A percentile compares a stretch with the other conserved stretches of the same genome.
phyloP scores from a whole-genome alignment of 2,329 filamentous ascomycete genomes.

The Colletotrichum incanum region DNA sequence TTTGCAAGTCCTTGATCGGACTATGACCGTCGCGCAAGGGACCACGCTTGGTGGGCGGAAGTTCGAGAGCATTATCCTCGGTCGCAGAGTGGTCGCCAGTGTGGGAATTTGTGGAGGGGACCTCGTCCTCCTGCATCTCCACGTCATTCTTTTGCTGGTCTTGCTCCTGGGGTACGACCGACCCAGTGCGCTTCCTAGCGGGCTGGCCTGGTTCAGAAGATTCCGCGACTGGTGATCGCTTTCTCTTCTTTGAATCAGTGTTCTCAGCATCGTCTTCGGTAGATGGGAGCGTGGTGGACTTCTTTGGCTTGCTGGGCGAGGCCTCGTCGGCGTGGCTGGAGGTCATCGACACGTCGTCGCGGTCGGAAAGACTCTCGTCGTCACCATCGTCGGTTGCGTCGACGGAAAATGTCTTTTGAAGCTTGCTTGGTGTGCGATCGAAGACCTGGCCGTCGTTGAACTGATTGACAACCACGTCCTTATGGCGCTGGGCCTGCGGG shows the following conservation, averaged over 20 bases:
- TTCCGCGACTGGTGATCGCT: slow-evolving; percentile 64
- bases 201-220: slow-evolving; percentile 64
- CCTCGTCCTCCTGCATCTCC: slow-evolving; percentile 53
- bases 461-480: slow-evolving; percentile 72
- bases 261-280: slow-evolving; percentile 54
- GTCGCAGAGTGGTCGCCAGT: slow-evolving; percentile 59
- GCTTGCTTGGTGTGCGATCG: slow-evolving; percentile 83
- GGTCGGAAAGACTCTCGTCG: slow-evolving; percentile 59
- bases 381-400: slow-evolving; percentile 55
- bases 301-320: slow-evolving; percentile 54
- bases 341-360: slow-evolving; percentile 56
- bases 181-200: slow-evolving; percentile 69
- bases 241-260: slow-evolving; percentile 64
- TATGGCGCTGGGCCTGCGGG: slow-evolving; percentile 77
- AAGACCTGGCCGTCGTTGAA: slow-evolving; percentile 69
- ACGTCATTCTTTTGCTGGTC: slow-evolving; percentile 52
- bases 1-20: slow-evolving; percentile 47
- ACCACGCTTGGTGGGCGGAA: slow-evolving; percentile 58
- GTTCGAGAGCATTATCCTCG: slow-evolving; percentile 63
- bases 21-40: slow-evolving; percentile 46
- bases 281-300: slow-evolving; percentile 47
- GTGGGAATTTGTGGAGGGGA: slow-evolving; percentile 53
- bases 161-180: slow-evolving; percentile 58
- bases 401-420: slow-evolving; percentile 67
- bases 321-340: slow-evolving; percentile 57